Conservation (phyloP, 768 basidiomycete species). For the Pisolithus tinctorius region DNA sequence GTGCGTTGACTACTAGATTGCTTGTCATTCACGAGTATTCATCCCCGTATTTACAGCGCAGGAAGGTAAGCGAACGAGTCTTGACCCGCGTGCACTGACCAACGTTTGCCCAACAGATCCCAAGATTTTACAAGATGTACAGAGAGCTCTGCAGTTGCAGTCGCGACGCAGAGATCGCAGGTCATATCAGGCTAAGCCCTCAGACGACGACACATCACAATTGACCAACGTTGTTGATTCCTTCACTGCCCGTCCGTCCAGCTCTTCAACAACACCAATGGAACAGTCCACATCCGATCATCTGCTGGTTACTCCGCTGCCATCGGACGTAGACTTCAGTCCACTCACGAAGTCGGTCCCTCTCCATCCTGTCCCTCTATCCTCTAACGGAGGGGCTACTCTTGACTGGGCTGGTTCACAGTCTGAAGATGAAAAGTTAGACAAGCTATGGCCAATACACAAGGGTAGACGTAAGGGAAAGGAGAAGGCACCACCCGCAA, state of each 20-base stretch:
- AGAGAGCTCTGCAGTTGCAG: constrained; percentile 66
- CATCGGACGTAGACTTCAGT: constrained; percentile 60
- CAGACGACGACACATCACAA: constrained; percentile 15
- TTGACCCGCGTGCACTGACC: constrained; percentile 5
- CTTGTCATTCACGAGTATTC: constrained; percentile 3
- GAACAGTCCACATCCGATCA: constrained; percentile 16
- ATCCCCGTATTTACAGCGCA: constrained; percentile 44
- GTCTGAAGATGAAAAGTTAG: constrained; percentile 49
- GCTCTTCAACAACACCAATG: constrained; percentile 17
- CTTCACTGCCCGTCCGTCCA: constrained; percentile 26
- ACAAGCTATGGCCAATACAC: constrained; percentile 57
- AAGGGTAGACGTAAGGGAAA: constrained; percentile 51
- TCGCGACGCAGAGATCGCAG: constrained; percentile 65
- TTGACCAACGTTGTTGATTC: constrained; percentile 22
- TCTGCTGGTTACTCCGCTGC: constrained; percentile 12
- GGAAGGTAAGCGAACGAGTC: constrained; percentile 48
- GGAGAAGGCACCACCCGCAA: constrained; percentile 37
- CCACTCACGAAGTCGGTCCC: constrained; percentile 47
- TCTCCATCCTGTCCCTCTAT: constrained; percentile 61
- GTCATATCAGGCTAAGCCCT: constrained; percentile 17
- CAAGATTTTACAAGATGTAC: constrained; percentile 74
- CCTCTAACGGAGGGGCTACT: constrained; percentile 61
- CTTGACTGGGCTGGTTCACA: constrained; percentile 66
- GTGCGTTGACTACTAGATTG: constrained; percentile 36
- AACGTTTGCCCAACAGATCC: constrained; percentile 45